Conservation (phyloP, 805 yeast species). For the Candida multigemmis region DNA sequence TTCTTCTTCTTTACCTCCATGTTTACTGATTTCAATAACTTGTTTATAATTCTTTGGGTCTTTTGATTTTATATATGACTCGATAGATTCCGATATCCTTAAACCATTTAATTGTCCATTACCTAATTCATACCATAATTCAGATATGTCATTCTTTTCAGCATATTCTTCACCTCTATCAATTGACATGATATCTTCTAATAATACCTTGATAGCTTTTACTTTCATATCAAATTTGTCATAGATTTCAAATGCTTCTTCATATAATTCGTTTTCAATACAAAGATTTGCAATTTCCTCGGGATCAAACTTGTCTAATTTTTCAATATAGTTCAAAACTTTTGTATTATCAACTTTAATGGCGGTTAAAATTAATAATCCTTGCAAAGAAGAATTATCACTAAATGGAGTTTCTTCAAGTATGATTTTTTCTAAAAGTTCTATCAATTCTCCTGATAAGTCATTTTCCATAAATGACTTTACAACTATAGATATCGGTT, state of each 20-base stretch:
- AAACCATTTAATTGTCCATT: conserved; percentile 92
- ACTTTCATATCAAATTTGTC: conserved; percentile 69
- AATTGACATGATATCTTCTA: conserved; percentile 86
- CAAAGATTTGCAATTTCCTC: conserved; percentile 90
- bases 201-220: conserved; percentile 83
- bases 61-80: conserved; percentile 83
- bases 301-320: conserved; percentile 85
- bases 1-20: conserved; percentile 94
- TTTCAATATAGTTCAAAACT: conserved; percentile 77
- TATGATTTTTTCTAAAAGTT: conserved; percentile 89
- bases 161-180: conserved; percentile 94
- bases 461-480: conserved; percentile 95
- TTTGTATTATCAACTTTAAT: conserved; percentile 88
- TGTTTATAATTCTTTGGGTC: conserved; percentile 86
- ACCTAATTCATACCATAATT: conserved; percentile 92
- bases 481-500: conserved; percentile 87
- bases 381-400: conserved; percentile 92
- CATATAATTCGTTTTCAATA: conserved; percentile 78
- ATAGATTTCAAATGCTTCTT: conserved; percentile 92
- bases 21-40: conserved; percentile 89
- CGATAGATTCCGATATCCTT: conserved; percentile 84
- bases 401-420: conserved; percentile 96
- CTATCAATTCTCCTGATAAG: conserved; percentile 86
- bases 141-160: conserved; percentile 78
- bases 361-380: conserved; percentile 85